These are phyloP conservation scores for Zygosaccharomyces siamensis DNA, from an alignment of 805 yeast genomes.

Conservation along the genomic window DNA sequence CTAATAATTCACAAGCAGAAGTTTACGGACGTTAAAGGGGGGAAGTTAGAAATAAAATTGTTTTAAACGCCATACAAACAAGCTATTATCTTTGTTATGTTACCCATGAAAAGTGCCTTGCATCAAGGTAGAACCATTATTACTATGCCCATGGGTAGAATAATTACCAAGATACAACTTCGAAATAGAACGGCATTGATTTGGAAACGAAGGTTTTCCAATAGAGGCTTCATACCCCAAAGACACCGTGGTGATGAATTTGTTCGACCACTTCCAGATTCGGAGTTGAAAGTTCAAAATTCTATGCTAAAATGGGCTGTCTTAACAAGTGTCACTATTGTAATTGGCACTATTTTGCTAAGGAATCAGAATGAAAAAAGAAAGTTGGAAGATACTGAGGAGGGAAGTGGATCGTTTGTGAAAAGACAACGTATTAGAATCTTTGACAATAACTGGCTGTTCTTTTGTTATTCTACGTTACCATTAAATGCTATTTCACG, in stretches of 20 bases:
- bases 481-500: slow-evolving; percentile 90
- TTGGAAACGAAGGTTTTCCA: slow-evolving; percentile 22
- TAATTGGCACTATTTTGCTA: slow-evolving; percentile 25
- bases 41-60: too few species aligned
- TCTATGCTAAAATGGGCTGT: slow-evolving; percentile 28
- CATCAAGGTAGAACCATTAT: slow-evolving; percentile 19
- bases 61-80: not conserved
- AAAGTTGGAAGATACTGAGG: slow-evolving; percentile 20
- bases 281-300: slow-evolving; percentile 1
- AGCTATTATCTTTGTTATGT: slow-evolving; percentile 5
- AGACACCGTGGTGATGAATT: slow-evolving; percentile 9
- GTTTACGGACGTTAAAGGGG: too few species aligned
- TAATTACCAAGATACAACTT: slow-evolving; percentile 21
- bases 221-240: slow-evolving; percentile 10
- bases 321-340: slow-evolving; percentile 30
- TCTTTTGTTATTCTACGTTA: slow-evolving; percentile 81
- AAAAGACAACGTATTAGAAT: slow-evolving; percentile 47
- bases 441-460: slow-evolving; percentile 63
- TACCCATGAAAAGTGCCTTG: slow-evolving; percentile 21
- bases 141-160: slow-evolving; percentile 16
- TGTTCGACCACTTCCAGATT: slow-evolving; percentile 9
- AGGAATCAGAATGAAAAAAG: slow-evolving; percentile 30
- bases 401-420: slow-evolving; percentile 38
- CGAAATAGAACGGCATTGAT: slow-evolving; percentile 27
- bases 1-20: not conserved